Evolutionary conservation across 495 filamentous ascomycete genomes (phyloP), one percentile per base, ranked within the genome.

Genomic region (Aspergillus sclerotiicarbonarius): DNA sequence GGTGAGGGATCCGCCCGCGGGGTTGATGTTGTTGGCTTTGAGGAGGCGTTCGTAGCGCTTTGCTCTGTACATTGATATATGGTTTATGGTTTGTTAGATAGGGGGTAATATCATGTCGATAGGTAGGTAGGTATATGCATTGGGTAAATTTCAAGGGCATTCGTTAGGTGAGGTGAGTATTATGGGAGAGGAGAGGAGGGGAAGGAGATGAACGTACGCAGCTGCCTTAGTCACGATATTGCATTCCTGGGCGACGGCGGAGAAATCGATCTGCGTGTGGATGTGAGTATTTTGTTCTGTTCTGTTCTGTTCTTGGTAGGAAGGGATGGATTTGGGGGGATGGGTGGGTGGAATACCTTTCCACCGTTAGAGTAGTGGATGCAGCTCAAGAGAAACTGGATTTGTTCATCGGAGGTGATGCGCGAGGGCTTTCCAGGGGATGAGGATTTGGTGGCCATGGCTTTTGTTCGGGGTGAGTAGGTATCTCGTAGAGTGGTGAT

Each of bases 41-140:
- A 86, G 74, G 43, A 89, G 76, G 2, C 86, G 79, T 70, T 85
- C 82, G 58, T 85, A 89, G 49, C 86, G 77, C 65, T 88, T 88
- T 15, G 84, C 82, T 1, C 85, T 87, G 43, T 46, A 8, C 31
- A 12, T 48, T 47, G 18, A n/a, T n/a, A n/a, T n/a, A n/a, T n/a
- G n/a, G n/a, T n/a, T n/a, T n/a, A n/a, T n/a, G n/a, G n/a, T n/a
- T n/a, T n/a, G n/a, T n/a, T n/a, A n/a, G n/a, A n/a, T n/a, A n/a
- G n/a, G n/a, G n/a, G n/a, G n/a, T n/a, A n/a, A n/a, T n/a, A n/a
- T n/a, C n/a, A n/a, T n/a, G n/a, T n/a, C n/a, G n/a, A n/a, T n/a
- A n/a, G n/a, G n/a, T 9, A 20, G 7, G 44, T 8, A 44, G 50
- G 29, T 7, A 41, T 31, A 21, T 6, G 6, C 16, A 7, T n/a